Percentiles rank a stretch among this genome's conserved stretches.
Evolutionary conservation across 2,329 filamentous ascomycete genomes (phyloP).

Genomic region (Colletotrichum gigasporum): DNA sequence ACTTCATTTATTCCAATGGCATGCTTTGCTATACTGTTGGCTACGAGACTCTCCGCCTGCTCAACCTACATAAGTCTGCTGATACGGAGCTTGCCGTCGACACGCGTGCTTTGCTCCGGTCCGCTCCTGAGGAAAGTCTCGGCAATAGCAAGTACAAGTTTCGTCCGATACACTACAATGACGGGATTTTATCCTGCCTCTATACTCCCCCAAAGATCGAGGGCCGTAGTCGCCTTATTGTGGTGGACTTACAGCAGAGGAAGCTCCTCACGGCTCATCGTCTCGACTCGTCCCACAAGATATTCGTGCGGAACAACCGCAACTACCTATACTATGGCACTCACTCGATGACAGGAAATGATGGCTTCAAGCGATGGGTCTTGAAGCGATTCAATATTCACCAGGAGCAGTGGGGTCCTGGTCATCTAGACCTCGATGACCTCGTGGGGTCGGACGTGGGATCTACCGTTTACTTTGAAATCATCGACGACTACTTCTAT

Average conservation of each 20-base stretch:
- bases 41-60: constrained; percentile 58
- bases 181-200: constrained; percentile 66
- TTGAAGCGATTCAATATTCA: constrained; percentile 63
- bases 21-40: constrained; percentile 70
- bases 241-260: constrained; percentile 51
- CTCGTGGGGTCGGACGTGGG: constrained; percentile 73
- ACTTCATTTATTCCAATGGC: constrained; percentile 71
- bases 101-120: constrained; percentile 36
- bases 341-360: constrained; percentile 61
- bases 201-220: constrained; percentile 53
- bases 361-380: constrained; percentile 71
- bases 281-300: constrained; percentile 58
- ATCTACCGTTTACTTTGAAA: constrained; percentile 75
- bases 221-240: constrained; percentile 60
- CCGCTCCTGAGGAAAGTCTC: background rate
- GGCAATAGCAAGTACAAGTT: constrained; percentile 54
- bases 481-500: constrained; percentile 73
- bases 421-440: constrained; percentile 62
- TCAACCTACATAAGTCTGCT: constrained; percentile 63
- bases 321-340: constrained; percentile 74
- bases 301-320: constrained; percentile 74
- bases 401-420: constrained; percentile 48
- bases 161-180: constrained; percentile 64
- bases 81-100: constrained; percentile 63
- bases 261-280: constrained; percentile 50